Base-by-base conservation (phyloP, 805 yeast genomes). In the Yarrowia osloensis region DNA sequence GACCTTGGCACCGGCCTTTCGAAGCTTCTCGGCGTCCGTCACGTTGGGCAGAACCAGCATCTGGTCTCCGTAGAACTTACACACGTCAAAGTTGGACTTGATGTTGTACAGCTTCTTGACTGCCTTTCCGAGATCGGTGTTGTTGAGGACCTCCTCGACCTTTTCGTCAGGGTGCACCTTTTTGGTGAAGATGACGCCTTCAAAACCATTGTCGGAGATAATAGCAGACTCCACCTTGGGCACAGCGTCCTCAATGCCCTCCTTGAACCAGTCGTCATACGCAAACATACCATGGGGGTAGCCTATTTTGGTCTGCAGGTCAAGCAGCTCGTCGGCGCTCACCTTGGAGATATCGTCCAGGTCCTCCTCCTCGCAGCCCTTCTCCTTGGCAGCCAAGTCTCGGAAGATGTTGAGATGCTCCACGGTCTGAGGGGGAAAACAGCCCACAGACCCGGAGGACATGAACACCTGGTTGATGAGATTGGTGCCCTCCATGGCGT, bases 1-100 rank as follows among this genome's bases (percentile, higher is more conserved):
- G 7, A 75, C 75, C 40, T 61, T 67, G 31, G 69, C 35, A 2
- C 57, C 63, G 1, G 54, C 66, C 24, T 24, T 57, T 22, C 42
- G 6, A 4, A 52, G 42, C 28, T 21, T 15, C 15, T 52, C 42
- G 7, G 59, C 40, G 21, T 33, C 42, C 5, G 42, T 33, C 40
- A 33, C 42, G 8, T 52, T 52, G 6, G 59, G 59, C 1, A 52
- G 42, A 3, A 52, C 59, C 15, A 52, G 59, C 59, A 52, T 52
- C 59, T 52, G 59, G 29, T 52, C 59, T 22, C 59, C 59, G 28
- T 52, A 52, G 15, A 52, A 52, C 59, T 52, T 52, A 42, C 59
- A 52, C 21, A 52, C 59, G 19, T 33, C 59, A 9, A n/a, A 7
- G 21, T 52, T 52, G 42, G 28, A 21, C 21, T 31, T 52, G 59